Evolutionary conservation across 176 grass and related monocot genomes (phyloP).

Genomic region (Neostapfia colusana): DNA sequence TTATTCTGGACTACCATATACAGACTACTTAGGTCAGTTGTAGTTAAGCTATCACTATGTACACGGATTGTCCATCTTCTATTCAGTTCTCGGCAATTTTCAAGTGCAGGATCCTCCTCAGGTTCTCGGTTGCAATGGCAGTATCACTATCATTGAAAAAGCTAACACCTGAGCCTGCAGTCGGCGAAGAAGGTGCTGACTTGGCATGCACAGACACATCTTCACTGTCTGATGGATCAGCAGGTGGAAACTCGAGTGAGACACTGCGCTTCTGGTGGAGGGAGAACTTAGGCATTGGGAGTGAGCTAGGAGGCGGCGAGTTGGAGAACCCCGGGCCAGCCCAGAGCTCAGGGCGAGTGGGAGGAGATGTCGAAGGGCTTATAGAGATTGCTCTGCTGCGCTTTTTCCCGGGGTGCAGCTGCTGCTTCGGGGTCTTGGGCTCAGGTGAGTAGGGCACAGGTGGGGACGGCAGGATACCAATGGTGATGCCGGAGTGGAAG

Average conservation of each 20-base stretch:
- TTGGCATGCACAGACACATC: slow-evolving; percentile 52
- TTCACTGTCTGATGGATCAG: slow-evolving; percentile 26
- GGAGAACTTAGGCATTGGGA: slow-evolving; percentile 88
- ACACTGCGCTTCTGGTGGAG: slow-evolving; percentile 72
- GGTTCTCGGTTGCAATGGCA: slow-evolving; percentile 72
- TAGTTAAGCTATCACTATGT: slow-evolving; percentile 44
- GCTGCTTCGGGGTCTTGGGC: slow-evolving; percentile 46
- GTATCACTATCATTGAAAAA: slow-evolving; percentile 50
- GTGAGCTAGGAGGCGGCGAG: slow-evolving; percentile 83
- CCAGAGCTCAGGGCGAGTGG: slow-evolving; percentile 68
- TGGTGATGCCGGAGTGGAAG: slow-evolving; percentile 54
- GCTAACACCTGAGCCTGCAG: slow-evolving; percentile 33
- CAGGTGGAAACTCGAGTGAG: slow-evolving; percentile 62
- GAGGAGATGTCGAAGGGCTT: slow-evolving; percentile 48
- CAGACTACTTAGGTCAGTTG: slow-evolving; percentile 41
- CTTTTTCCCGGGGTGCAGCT: slow-evolving; percentile 44
- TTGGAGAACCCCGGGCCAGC: slow-evolving; percentile 85
- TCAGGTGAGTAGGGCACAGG: slow-evolving; percentile 28
- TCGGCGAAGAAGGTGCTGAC: slow-evolving; percentile 76
- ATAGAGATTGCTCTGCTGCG: slow-evolving; percentile 66
- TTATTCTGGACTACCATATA: slow-evolving; percentile 41
- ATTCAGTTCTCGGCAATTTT: slow-evolving; percentile 48
- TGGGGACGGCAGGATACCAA: slow-evolving; percentile 41
- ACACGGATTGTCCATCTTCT: slow-evolving; percentile 9
- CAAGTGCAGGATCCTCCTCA: slow-evolving; percentile 85